Evolutionary conservation across 768 basidiomycete species (phyloP).

Genomic region (Boletus edulis): DNA sequence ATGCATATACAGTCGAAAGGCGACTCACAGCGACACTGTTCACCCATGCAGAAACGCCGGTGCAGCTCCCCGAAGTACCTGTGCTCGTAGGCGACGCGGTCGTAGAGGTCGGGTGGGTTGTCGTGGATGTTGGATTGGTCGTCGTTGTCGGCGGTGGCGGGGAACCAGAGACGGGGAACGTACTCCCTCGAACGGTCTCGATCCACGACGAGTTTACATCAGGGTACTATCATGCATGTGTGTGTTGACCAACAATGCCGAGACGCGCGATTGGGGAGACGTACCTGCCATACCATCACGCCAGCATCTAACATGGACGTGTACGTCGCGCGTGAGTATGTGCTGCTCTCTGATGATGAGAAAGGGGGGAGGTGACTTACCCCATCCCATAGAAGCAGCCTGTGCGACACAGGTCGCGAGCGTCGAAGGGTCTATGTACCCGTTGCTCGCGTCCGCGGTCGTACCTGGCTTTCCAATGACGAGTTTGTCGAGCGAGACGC

Average conservation of each 20-base stretch:
- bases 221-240: slow-evolving; percentile 29
- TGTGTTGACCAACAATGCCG: not conserved
- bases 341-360: not conserved
- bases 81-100: slow-evolving; percentile 23
- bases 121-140: not conserved
- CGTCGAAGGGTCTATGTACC: slow-evolving; percentile 57
- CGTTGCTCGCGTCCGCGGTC: slow-evolving; percentile 40
- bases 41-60: slow-evolving; percentile 43
- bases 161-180: slow-evolving; percentile 31
- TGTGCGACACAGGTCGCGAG: slow-evolving; percentile 58
- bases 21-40: slow-evolving; percentile 35
- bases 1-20: no score
- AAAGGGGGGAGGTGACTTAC: slow-evolving; percentile 36
- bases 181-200: slow-evolving; percentile 35
- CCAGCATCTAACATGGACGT: slow-evolving; percentile 30
- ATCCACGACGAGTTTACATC: slow-evolving; percentile 40
- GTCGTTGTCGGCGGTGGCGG: not conserved
- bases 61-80: slow-evolving; percentile 34
- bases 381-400: slow-evolving; percentile 66
- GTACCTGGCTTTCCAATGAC: slow-evolving; percentile 56
- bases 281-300: slow-evolving; percentile 45
- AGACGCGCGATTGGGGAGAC: not conserved
- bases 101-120: not conserved
- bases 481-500: slow-evolving; percentile 47
- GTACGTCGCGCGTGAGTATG: not conserved